Percentiles rank a stretch among this genome's conserved stretches.
Evolutionary conservation across 1,284 basidiomycete genomes (phyloP).

Genomic region (Sporisorium graminicola): DNA sequence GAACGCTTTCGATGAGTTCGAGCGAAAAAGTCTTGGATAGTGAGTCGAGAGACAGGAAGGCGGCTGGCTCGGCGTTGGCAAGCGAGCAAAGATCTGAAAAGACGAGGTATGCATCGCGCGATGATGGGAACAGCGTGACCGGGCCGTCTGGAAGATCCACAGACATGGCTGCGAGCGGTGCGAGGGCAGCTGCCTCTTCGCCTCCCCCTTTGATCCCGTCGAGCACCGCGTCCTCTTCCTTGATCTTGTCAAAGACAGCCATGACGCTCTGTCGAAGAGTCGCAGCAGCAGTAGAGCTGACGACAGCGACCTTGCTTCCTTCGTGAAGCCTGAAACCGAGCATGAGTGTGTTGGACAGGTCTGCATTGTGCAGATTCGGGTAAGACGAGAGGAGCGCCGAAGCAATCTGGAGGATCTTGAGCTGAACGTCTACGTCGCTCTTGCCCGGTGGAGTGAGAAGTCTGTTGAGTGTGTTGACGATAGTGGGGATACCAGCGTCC

Average conservation of each 20-base stretch:
- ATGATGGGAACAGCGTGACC: conserved; percentile 78
- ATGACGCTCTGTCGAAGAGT: conserved; percentile 96
- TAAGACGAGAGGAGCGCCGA: conserved; percentile 62
- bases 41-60: conserved; percentile 84
- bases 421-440: conserved; percentile 66
- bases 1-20: conserved; percentile 94
- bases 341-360: conserved; percentile 76
- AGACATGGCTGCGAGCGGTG: conserved; percentile 62
- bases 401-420: conserved; percentile 66
- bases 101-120: conserved; percentile 85
- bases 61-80: conserved; percentile 76
- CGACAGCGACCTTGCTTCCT: conserved; percentile 87
- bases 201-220: conserved; percentile 61
- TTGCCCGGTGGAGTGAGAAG: conserved; percentile 54
- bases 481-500: conserved; percentile 30
- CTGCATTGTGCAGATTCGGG: conserved; percentile 55
- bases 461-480: conserved; percentile 54
- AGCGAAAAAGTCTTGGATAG: conserved; percentile 93
- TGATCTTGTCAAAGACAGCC: conserved; percentile 96
- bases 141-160: conserved; percentile 57
- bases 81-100: conserved; percentile 65
- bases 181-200: conserved; percentile 63
- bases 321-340: conserved; percentile 95
- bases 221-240: conserved; percentile 77
- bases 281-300: conserved; percentile 95